phyloP scores from a whole-genome alignment of 176 grass and related monocot species.

The Ensete glaucum region DNA sequence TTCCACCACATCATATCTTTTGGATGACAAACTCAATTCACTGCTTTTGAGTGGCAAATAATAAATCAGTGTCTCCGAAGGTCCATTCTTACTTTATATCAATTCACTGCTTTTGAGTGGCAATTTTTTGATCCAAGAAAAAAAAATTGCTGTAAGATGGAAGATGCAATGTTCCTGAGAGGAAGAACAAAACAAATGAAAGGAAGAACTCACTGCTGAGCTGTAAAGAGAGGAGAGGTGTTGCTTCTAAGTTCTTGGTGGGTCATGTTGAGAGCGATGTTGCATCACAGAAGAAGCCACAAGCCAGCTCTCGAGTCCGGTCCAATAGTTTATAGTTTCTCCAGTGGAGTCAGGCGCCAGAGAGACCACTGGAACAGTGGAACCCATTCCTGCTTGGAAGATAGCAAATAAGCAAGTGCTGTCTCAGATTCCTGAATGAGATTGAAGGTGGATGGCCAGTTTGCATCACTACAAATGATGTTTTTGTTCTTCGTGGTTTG shows the following conservation, averaged over 20 bases:
- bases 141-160: too few species aligned
- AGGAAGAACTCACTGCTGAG: background rate
- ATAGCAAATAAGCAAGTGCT: background rate
- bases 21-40: too few species aligned
- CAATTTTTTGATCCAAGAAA: too few species aligned
- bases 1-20: too few species aligned
- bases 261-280: background rate
- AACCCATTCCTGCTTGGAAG: constrained; percentile 6
- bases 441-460: background rate
- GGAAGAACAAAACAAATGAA: too few species aligned
- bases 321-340: background rate
- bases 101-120: too few species aligned
- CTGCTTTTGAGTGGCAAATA: too few species aligned
- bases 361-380: background rate
- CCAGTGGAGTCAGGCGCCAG: background rate
- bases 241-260: background rate
- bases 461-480: background rate
- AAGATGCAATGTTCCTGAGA: too few species aligned
- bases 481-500: background rate
- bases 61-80: too few species aligned
- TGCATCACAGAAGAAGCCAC: background rate
- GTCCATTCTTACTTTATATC: too few species aligned
- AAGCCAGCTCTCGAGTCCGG: background rate
- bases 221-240: background rate
- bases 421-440: background rate